These are phyloP conservation scores for Picea glauca DNA, from an alignment of 75 land plant species.

Conservation along the genomic window DNA sequence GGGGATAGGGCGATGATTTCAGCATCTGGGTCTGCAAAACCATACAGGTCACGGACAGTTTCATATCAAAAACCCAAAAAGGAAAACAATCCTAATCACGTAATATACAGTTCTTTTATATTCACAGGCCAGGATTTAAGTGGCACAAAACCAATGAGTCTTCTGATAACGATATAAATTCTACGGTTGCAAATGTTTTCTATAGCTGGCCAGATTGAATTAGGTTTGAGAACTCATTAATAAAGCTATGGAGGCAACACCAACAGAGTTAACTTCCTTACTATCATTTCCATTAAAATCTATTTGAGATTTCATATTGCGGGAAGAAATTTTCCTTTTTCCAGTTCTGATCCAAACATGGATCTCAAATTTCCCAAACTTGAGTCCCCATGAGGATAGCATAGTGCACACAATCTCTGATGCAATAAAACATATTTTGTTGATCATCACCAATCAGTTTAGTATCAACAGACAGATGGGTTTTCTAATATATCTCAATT, in stretches of 20 bases:
- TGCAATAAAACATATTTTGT: neutral
- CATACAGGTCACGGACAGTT: too few species aligned
- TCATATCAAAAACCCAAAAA: too few species aligned
- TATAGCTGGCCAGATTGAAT: neutral
- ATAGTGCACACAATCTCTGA: neutral
- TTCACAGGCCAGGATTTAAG: neutral
- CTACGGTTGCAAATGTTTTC: neutral
- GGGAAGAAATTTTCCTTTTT: neutral
- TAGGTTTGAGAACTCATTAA: neutral
- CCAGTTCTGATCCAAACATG: neutral
- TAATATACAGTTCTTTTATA: neutral
- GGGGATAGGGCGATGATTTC: constrained; percentile 93
- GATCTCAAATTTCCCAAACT: neutral
- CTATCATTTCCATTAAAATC: neutral
- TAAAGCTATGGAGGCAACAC: neutral
- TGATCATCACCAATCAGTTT: constrained; percentile 6
- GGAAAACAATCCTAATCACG: too few species aligned
- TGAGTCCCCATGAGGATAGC: neutral
- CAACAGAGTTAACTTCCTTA: neutral
- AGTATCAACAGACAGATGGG: neutral
- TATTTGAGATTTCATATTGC: neutral
- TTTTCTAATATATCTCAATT: constrained; percentile 1
- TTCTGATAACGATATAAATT: neutral
- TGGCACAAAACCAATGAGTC: neutral
- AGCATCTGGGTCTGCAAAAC: constrained; percentile 76